These are phyloP conservation scores for Epichloe aotearoae DNA, from an alignment of 2,329 filamentous ascomycete species.

Conservation along the genomic window DNA sequence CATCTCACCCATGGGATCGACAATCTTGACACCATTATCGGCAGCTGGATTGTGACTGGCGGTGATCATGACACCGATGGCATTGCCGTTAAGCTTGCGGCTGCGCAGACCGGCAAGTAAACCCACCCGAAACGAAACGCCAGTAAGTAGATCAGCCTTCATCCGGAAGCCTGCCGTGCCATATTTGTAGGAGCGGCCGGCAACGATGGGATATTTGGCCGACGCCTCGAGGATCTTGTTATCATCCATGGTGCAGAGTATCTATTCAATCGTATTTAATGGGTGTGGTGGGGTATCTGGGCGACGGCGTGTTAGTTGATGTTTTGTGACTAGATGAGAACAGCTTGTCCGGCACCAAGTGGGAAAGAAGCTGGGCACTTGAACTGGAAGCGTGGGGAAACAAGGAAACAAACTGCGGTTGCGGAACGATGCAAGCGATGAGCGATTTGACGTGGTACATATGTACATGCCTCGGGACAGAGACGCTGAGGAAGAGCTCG, in stretches of 20 bases:
- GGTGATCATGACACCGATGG: slow-evolving; percentile 94
- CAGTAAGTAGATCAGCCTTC: slow-evolving; percentile 70
- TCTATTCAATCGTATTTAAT: not conserved
- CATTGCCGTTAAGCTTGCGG: slow-evolving; percentile 76
- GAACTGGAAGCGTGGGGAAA: not conserved
- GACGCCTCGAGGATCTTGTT: slow-evolving; percentile 46
- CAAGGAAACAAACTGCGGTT: no score
- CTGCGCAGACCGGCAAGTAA: slow-evolving; percentile 80
- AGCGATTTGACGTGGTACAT: not conserved
- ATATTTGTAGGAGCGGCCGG: slow-evolving; percentile 46
- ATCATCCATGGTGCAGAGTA: slow-evolving; percentile 32
- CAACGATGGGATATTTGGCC: slow-evolving; percentile 46
- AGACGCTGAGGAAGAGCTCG: not conserved
- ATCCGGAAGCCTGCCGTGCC: slow-evolving; percentile 57
- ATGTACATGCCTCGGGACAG: not conserved
- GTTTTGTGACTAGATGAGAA: not conserved
- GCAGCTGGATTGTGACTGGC: slow-evolving; percentile 83
- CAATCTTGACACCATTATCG: slow-evolving; percentile 90
- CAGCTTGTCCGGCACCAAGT: not conserved
- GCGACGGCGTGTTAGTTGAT: not conserved
- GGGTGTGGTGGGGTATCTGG: not conserved
- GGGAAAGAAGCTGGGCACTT: not conserved
- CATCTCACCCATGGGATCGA: slow-evolving; percentile 98
- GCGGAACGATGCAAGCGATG: not conserved
- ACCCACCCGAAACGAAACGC: slow-evolving; percentile 84